Base-by-base conservation (phyloP, 1,284 basidiomycete genomes). In the Ustilago shanxiensis region DNA sequence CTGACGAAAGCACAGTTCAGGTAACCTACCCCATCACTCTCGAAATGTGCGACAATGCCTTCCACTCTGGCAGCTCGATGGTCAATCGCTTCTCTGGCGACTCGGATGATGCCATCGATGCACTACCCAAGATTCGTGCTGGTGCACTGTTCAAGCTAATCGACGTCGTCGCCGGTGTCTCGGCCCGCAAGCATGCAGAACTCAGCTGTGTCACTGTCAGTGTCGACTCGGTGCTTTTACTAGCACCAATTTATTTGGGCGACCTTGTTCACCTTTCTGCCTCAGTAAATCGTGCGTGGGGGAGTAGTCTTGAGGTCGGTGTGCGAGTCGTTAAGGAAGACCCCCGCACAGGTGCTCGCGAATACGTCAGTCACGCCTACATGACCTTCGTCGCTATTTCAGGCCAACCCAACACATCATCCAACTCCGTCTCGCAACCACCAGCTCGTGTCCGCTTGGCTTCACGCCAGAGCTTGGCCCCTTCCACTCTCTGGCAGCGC, bases 71-170 rank as follows among this genome's bases (percentile, higher is more conserved):
- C 2, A 44, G 56, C 13, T 57, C 59, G 3, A 14, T 66, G 13
- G 41, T 47, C 14, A 59, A 49, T 24, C 66, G 51, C 31, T 33
- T n/a, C 26, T 51, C 57, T 11, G 8, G 18, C 33, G 58, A 61
- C 18, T 51, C 64, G 4, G 53, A 31, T 8, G 60, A 64, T 26
- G 2, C n/a, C 10, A 22, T 55, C 5, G 65, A 64, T 3, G 16
- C 54, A 1, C 47, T 61, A 4, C 75, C 74, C 10, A 74, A 72
- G 52, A 62, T 87, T 11, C 83, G 81, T 20, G 86, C 86, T 5
- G 87, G 87, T 26, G 86, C 86, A 16, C 77, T 87, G 9, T 81
- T 87, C 64, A 87, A 86, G 60, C 70, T 87, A 22, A 85, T 87
- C 70, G 87, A 87, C 52, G 82, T 87, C n/a, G 82, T 85, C 2